Conservation (phyloP, 2,329 filamentous ascomycete species). For the Botrytis porri region DNA sequence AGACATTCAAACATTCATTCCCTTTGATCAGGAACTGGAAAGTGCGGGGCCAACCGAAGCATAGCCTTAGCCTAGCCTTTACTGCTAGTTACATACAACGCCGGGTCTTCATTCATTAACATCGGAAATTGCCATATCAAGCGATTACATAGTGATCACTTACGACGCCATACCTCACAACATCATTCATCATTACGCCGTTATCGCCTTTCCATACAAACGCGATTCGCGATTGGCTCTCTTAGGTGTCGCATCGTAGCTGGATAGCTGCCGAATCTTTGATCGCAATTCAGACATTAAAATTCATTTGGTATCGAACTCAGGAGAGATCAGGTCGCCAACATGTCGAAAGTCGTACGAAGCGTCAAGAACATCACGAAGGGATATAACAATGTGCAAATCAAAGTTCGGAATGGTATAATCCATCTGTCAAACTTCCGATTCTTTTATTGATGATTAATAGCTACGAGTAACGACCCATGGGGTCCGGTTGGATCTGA, state of each 20-base stretch:
- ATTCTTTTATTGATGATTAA: constrained; percentile 36
- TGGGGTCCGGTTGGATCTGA: constrained; percentile 98
- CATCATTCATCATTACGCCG: constrained; percentile 4
- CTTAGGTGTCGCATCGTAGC: constrained; percentile 17
- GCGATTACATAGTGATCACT: constrained; percentile 11
- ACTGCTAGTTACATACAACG: not conserved
- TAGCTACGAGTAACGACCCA: constrained; percentile 97
- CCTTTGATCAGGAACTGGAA: not conserved
- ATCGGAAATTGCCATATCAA: constrained; percentile 15
- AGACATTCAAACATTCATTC: not conserved
- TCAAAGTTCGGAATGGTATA: constrained; percentile 96
- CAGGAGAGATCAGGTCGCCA: constrained; percentile 33
- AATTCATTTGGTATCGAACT: not conserved
- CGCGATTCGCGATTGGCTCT: constrained; percentile 6
- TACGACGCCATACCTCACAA: constrained; percentile 7
- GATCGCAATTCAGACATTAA: not conserved
- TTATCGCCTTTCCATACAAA: not conserved
- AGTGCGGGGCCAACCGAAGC: constrained; percentile 15
- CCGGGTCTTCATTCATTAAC: not conserved
- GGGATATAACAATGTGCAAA: constrained; percentile 92
- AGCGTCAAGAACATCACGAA: constrained; percentile 99
- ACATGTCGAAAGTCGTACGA: constrained; percentile 95
- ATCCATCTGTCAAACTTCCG: constrained; percentile 33
- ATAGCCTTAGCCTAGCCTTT: not conserved
- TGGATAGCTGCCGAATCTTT: constrained; percentile 10